phyloP scores from a whole-genome alignment of 345 rosid species.

The Alliaria petiolata region DNA sequence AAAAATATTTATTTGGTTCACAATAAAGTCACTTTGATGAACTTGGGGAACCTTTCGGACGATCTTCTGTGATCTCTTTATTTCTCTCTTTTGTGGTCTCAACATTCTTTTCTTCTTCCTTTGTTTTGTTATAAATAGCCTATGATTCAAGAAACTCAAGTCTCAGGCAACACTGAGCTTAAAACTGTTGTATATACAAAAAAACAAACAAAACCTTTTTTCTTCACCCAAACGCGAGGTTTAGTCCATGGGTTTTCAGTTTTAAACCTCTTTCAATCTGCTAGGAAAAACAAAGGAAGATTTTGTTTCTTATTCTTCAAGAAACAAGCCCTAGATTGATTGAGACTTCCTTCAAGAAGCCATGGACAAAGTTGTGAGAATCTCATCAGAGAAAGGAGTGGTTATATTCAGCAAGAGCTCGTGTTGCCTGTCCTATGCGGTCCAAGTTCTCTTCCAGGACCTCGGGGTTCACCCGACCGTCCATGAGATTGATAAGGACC shows the following conservation, averaged over 20 bases:
- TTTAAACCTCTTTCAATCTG: background rate
- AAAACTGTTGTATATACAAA: background rate
- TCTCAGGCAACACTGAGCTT: constrained; percentile 26
- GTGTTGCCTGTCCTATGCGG: constrained; percentile 72
- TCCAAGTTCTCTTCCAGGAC: constrained; percentile 63
- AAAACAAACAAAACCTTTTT: background rate
- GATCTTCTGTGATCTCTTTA: constrained; percentile 17
- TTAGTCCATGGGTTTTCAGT: constrained; percentile 7
- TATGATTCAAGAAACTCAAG: constrained; percentile 17
- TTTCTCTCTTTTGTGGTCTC: background rate
- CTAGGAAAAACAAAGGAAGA: background rate
- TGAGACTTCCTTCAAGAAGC: constrained; percentile 5
- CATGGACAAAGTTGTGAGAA: constrained; percentile 69
- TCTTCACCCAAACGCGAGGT: background rate
- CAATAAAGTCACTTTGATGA: constrained; percentile 22
- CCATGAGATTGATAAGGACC: constrained; percentile 68
- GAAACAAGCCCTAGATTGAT: constrained; percentile 11
- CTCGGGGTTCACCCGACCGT: constrained; percentile 56
- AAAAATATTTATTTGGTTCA: background rate
- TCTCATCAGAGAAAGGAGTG: constrained; percentile 63
- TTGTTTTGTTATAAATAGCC: constrained; percentile 28
- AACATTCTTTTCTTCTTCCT: constrained; percentile 15
- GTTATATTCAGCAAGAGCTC: constrained; percentile 83
- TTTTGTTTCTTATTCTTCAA: background rate
- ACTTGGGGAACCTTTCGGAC: constrained; percentile 20